A percentile compares a stretch with the other conserved stretches of the same genome.
Evolutionary conservation across 2,329 filamentous ascomycete species (phyloP).

Genomic region (Alternaria gansuensis): DNA sequence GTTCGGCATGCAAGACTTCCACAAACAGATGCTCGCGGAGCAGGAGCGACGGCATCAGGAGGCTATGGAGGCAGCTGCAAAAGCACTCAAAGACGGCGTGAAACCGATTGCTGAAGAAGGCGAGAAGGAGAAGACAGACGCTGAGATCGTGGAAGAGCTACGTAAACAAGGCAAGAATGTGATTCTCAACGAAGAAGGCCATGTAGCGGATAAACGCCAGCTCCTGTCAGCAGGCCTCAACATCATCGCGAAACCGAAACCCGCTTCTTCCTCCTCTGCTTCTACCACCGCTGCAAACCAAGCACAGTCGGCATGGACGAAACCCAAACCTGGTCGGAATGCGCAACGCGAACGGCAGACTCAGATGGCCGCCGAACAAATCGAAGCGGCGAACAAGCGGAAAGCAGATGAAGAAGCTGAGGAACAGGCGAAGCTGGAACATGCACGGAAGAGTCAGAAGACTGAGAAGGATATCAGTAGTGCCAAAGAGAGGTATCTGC

Average conservation of each 20-base stretch:
- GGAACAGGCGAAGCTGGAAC: slow-evolving; percentile 69
- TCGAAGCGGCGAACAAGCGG: slow-evolving; percentile 76
- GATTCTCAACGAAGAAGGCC: slow-evolving; percentile 80
- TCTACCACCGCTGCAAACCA: slow-evolving; percentile 24
- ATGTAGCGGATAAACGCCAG: slow-evolving; percentile 85
- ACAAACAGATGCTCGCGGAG: slow-evolving; percentile 75
- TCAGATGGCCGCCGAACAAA: slow-evolving; percentile 79
- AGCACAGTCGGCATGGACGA: slow-evolving; percentile 2
- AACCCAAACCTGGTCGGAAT: slow-evolving; percentile 60
- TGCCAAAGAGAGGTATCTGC: slow-evolving; percentile 81
- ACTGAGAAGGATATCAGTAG: slow-evolving; percentile 78
- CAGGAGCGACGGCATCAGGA: slow-evolving; percentile 75
- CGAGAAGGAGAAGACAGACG: slow-evolving; percentile 58
- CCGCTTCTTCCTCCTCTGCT: slow-evolving; percentile 40
- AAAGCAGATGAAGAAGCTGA: slow-evolving; percentile 74
- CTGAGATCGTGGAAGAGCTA: slow-evolving; percentile 72
- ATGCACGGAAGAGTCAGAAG: slow-evolving; percentile 77
- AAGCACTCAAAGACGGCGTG: slow-evolving; percentile 49
- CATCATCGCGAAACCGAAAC: slow-evolving; percentile 70
- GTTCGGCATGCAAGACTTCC: slow-evolving; percentile 80
- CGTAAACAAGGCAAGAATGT: slow-evolving; percentile 70
- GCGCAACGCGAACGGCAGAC: slow-evolving; percentile 79
- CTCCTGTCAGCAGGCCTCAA: slow-evolving; percentile 80
- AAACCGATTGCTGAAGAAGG: slow-evolving; percentile 49
- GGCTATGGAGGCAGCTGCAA: slow-evolving; percentile 70